phyloP scores from a whole-genome alignment of 2,329 filamentous ascomycete genomes.

The Fusarium sp. region DNA sequence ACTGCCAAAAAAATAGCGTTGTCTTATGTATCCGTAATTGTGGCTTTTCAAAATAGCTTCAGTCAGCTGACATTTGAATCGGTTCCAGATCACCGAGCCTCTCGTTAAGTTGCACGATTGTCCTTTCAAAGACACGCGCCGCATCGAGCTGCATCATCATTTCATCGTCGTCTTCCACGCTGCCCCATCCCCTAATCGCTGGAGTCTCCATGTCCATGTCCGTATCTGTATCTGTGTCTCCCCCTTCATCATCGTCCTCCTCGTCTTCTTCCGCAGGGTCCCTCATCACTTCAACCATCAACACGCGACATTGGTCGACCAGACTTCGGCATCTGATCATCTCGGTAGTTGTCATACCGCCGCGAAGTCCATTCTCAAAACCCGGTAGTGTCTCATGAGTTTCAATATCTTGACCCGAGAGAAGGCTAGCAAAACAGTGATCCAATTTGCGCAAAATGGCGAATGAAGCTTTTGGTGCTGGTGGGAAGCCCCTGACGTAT shows the following conservation, averaged over 20 bases:
- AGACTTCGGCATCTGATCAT: constrained; percentile 89
- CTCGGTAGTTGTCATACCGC: constrained; percentile 81
- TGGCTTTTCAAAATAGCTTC: constrained; percentile 2
- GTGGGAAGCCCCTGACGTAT: constrained; percentile 77
- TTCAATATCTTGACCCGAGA: constrained; percentile 74
- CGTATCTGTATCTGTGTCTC: constrained; percentile 51
- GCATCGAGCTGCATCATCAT: constrained; percentile 74
- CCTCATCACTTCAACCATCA: constrained; percentile 76
- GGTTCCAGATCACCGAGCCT: constrained; percentile 59
- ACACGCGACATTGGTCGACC: constrained; percentile 78
- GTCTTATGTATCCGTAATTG: background rate
- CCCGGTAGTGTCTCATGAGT: constrained; percentile 76
- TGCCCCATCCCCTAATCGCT: constrained; percentile 46
- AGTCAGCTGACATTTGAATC: constrained; percentile 39
- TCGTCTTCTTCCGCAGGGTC: constrained; percentile 55
- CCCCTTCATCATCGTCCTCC: constrained; percentile 42
- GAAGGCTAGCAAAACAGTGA: constrained; percentile 80
- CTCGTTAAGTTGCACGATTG: constrained; percentile 79
- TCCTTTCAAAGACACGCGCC: constrained; percentile 82
- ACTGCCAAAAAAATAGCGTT: background rate
- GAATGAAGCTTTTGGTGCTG: constrained; percentile 73
- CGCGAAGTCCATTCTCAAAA: constrained; percentile 69
- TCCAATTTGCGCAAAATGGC: constrained; percentile 81
- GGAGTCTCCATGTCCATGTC: constrained; percentile 42
- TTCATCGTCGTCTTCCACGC: constrained; percentile 57